Percentiles rank a stretch among this genome's conserved stretches.
Conservation (phyloP, 2,329 filamentous ascomycete genomes). For the Escovopsis sp. region DNA sequence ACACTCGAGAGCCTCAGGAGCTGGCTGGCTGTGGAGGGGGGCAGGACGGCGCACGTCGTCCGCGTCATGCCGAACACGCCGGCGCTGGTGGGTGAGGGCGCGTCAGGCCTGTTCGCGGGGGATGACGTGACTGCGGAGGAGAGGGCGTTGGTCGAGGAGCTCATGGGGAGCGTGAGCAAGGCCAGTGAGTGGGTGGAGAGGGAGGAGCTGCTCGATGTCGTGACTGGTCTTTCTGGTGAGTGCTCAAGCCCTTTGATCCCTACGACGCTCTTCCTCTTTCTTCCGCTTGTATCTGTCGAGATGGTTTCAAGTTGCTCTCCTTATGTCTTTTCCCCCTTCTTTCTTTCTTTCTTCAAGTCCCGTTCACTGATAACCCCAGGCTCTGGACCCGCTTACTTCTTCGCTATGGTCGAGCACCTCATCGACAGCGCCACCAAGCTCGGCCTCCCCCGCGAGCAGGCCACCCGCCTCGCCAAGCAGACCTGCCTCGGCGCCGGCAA, state of each 20-base stretch:
- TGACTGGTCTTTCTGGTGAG: conserved; percentile 34
- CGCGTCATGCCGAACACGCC: conserved; percentile 40
- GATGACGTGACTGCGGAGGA: conserved; percentile 26
- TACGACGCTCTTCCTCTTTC: no score
- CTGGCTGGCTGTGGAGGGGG: conserved; percentile 26
- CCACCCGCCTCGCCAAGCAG: conserved; percentile 33
- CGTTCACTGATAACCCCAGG: conserved; percentile 16
- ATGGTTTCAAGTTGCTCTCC: no score
- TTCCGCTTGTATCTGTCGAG: no score
- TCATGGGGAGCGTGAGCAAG: conserved; percentile 32
- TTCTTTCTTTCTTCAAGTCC: background rate
- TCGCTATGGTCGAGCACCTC: conserved; percentile 37
- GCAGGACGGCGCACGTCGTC: conserved; percentile 28
- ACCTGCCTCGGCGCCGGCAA: conserved; percentile 36
- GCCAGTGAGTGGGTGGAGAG: conserved; percentile 34
- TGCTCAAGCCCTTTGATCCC: no score
- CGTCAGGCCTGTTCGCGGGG: conserved; percentile 31
- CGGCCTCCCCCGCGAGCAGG: conserved; percentile 32
- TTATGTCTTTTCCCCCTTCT: no score
- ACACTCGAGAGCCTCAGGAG: conserved; percentile 27
- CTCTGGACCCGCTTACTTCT: conserved; percentile 38
- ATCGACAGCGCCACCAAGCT: conserved; percentile 28
- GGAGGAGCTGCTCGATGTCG: conserved; percentile 34
- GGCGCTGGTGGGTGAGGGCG: conserved; percentile 34
- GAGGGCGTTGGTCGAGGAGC: conserved; percentile 25